Base-by-base conservation (phyloP, 208 protist species). In the Leptomonas seymouri region DNA sequence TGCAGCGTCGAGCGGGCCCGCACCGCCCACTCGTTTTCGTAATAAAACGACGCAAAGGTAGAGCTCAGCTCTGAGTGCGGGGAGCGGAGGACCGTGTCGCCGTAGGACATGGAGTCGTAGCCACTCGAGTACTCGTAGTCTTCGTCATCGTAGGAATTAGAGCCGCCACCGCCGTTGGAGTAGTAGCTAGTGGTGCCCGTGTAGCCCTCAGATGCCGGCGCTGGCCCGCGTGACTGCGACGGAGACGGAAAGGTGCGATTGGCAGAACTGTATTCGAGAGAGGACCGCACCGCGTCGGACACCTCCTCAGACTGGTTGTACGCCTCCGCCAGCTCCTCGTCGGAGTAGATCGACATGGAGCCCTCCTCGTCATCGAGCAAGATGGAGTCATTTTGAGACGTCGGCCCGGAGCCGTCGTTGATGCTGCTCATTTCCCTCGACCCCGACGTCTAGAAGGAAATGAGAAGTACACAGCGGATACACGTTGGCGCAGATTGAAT, bases 1-100 rank as follows among this genome's bases (percentile, higher is more conserved):
- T 36, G 76, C 55, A 84, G 42, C 0, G 75, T 74, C n/a, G 74
- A 31, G 30, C 71, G 71, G 12, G 46, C 51, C 42, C 67, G 64
- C 25, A 80, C 63, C 59, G 78, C 70, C 14, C 60, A 63, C n/a
- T 82, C 75, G 76, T 85, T 90, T 12, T 90, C 84, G 62, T 88
- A 72, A 67, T 93, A 96, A 71, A 93, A 90, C 41, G 81, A 91
- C 42, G 82, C 77, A 57, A 92, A 91, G 23, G 91, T 93, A 14
- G 91, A 92, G 77, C 88, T 93, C 57, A 93, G 76, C 61, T 92
- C 84, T 2, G 86, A 93, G 41, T 77, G 70, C 12, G 91, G 86
- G 8, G 87, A 93, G 57, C 81, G 74, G 44, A 89, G 67, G 3
- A 77, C 79, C 23, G 71, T 86, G 66, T 91, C 81, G 68, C 76